phyloP scores from a whole-genome alignment of 108 stramenopile species.

The Fragilaria crotonensis region DNA sequence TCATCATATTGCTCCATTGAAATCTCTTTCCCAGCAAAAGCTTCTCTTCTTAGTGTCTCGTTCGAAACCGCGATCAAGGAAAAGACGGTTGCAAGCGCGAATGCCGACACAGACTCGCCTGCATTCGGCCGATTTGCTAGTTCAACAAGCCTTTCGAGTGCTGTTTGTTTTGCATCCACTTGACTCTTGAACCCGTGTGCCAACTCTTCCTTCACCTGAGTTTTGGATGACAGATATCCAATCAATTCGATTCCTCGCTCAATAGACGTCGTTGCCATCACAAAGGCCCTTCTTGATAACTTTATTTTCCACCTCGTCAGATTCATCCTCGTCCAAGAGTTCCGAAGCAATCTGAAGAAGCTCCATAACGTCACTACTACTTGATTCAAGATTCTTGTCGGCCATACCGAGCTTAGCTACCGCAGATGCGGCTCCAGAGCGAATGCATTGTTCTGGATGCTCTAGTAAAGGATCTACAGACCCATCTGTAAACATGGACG shows the following conservation, averaged over 20 bases:
- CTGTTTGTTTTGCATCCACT: constrained; percentile 26
- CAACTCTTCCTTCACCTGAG: constrained; percentile 85
- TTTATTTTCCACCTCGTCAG: neutral
- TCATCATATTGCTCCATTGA: constrained; percentile 96
- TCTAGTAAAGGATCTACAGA: constrained; percentile 46
- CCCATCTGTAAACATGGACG: constrained; percentile 41
- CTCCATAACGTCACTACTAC: constrained; percentile 66
- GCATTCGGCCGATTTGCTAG: constrained; percentile 49
- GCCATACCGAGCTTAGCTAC: constrained; percentile 80
- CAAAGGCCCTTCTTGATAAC: constrained; percentile 2
- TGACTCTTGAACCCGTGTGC: constrained; percentile 70
- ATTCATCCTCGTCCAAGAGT: constrained; percentile 51
- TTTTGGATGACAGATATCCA: constrained; percentile 77
- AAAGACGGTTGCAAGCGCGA: constrained; percentile 83
- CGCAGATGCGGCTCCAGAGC: constrained; percentile 76
- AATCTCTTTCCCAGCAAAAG: constrained; percentile 88
- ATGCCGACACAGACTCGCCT: constrained; percentile 61
- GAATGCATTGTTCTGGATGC: constrained; percentile 58
- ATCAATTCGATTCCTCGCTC: constrained; percentile 93
- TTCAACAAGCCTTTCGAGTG: constrained; percentile 70
- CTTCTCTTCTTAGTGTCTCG: constrained; percentile 78
- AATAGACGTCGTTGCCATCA: constrained; percentile 36
- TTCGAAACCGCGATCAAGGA: constrained; percentile 76
- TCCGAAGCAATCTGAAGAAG: constrained; percentile 72
- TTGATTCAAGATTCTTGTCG: constrained; percentile 36